These are phyloP conservation scores for Podaxis pistillaris DNA, from an alignment of 768 basidiomycete genomes.

Conservation along the genomic window DNA sequence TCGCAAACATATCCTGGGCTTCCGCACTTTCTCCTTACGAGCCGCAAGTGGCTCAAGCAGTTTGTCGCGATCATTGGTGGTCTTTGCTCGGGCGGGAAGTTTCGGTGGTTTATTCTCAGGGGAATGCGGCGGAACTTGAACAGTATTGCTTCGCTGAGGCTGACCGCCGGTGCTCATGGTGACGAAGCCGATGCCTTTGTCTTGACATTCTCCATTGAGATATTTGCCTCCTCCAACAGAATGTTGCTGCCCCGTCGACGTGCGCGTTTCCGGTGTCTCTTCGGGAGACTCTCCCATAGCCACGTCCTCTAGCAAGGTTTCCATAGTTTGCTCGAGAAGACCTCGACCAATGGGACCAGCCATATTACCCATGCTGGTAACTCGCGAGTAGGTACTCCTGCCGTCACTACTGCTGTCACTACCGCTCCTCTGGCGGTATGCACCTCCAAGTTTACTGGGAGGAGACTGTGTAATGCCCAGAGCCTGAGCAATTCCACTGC, in stretches of 20 bases:
- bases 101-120: slow-evolving; percentile 49
- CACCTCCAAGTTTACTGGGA: slow-evolving; percentile 36
- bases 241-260: neutral
- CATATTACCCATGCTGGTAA: slow-evolving; percentile 14
- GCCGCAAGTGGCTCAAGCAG: slow-evolving; percentile 19
- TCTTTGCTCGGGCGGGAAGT: slow-evolving; percentile 54
- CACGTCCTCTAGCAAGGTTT: slow-evolving; percentile 17
- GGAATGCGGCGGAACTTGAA: slow-evolving; percentile 37
- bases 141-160: slow-evolving; percentile 50
- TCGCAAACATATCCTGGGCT: slow-evolving; percentile 52
- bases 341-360: slow-evolving; percentile 10
- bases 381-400: slow-evolving; percentile 31
- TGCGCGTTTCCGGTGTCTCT: slow-evolving; percentile 15
- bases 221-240: neutral
- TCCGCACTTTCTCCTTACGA: slow-evolving; percentile 28
- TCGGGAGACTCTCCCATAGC: slow-evolving; percentile 21
- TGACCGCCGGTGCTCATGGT: slow-evolving; percentile 20
- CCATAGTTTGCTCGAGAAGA: slow-evolving; percentile 18
- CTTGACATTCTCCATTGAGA: slow-evolving; percentile 2
- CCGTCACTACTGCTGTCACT: slow-evolving; percentile 30
- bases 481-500: slow-evolving; percentile 38
- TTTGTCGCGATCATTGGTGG: slow-evolving; percentile 32
- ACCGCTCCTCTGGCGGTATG: slow-evolving; percentile 27
- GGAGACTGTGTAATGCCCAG: slow-evolving; percentile 41
- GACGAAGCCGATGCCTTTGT: slow-evolving; percentile 7